These are phyloP conservation scores for Suillus sp. DNA, from an alignment of 768 basidiomycete species.

Conservation along the genomic window DNA sequence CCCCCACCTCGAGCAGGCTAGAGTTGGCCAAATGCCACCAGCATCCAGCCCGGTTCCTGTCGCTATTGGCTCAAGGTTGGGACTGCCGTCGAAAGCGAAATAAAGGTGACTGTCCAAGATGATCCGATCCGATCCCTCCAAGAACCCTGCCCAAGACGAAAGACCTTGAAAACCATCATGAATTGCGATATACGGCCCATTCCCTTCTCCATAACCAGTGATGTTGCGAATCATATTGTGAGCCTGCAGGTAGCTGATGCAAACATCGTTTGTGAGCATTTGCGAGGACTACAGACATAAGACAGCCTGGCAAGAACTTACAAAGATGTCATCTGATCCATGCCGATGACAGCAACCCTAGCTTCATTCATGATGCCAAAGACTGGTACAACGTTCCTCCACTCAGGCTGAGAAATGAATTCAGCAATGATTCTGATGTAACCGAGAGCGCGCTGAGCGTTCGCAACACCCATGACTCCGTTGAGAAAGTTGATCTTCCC, in stretches of 20 bases:
- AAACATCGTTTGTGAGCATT: constrained; percentile 1
- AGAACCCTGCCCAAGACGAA: constrained; percentile 48
- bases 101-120: constrained; percentile 72
- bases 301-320: constrained; percentile 36
- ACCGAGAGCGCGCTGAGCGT: constrained; percentile 77
- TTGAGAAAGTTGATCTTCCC: constrained; percentile 65
- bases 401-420: constrained; percentile 80
- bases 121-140: constrained; percentile 60
- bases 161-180: constrained; percentile 64
- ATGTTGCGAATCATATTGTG: constrained; percentile 69
- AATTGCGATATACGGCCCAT: constrained; percentile 55
- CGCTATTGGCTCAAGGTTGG: constrained; percentile 38
- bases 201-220: constrained; percentile 70
- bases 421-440: constrained; percentile 75
- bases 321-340: constrained; percentile 59
- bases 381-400: constrained; percentile 59
- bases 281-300: neutral
- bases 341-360: constrained; percentile 52
- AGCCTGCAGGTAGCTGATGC: constrained; percentile 53
- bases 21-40: constrained; percentile 48
- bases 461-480: constrained; percentile 84
- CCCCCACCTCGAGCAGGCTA: constrained; percentile 64
- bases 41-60: constrained; percentile 32
- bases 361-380: constrained; percentile 72
- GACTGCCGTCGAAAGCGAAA: constrained; percentile 54